Evolutionary conservation across 345 rosid species (phyloP).

Genomic region (Ricinus communis): DNA sequence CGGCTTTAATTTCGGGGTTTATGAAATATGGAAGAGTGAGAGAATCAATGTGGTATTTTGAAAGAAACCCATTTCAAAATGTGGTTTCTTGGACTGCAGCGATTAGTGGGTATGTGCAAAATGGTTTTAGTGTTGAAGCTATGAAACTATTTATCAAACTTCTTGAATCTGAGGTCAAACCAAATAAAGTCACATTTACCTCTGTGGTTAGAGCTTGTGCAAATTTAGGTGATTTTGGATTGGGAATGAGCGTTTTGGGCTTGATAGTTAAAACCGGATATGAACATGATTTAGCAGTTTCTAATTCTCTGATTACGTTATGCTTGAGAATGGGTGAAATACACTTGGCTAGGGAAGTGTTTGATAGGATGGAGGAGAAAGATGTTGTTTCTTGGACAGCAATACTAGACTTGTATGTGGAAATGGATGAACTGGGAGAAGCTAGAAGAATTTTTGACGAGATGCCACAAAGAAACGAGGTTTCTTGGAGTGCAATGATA

Average conservation of each 20-base stretch:
- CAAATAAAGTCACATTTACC: slow-evolving; percentile 49
- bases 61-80: slow-evolving; percentile 50
- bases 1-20: slow-evolving; percentile 49
- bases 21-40: slow-evolving; percentile 50
- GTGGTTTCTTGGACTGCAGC: slow-evolving; percentile 56
- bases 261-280: slow-evolving; percentile 50
- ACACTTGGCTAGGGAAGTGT: slow-evolving; percentile 38
- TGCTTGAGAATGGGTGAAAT: slow-evolving; percentile 49
- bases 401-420: slow-evolving; percentile 45
- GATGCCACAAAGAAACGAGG: slow-evolving; percentile 60
- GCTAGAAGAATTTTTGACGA: slow-evolving; percentile 48
- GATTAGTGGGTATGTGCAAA: slow-evolving; percentile 53
- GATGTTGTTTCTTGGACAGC: slow-evolving; percentile 69
- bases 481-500: slow-evolving; percentile 62
- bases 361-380: slow-evolving; percentile 45
- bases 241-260: slow-evolving; percentile 45
- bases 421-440: slow-evolving; percentile 44
- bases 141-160: slow-evolving; percentile 43
- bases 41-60: slow-evolving; percentile 52
- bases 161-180: slow-evolving; percentile 43
- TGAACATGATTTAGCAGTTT: slow-evolving; percentile 39
- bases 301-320: slow-evolving; percentile 52
- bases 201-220: slow-evolving; percentile 47
- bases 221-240: slow-evolving; percentile 29
- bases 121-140: slow-evolving; percentile 43